Percentiles rank a stretch among this genome's conserved stretches.
Evolutionary conservation across 2,329 filamentous ascomycete species (phyloP).

Genomic region (Fusarium sambucinum): DNA sequence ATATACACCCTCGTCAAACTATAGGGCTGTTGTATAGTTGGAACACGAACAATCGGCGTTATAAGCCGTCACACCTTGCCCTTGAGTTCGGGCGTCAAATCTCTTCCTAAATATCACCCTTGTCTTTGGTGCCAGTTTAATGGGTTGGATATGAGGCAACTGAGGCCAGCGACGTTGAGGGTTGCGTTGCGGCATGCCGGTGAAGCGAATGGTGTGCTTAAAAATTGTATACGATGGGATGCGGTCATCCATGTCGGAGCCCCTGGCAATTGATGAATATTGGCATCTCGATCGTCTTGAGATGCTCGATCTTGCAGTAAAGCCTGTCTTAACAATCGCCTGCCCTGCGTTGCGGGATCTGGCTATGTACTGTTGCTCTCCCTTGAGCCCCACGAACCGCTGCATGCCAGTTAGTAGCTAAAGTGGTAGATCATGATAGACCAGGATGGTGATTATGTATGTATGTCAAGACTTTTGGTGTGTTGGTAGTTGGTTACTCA

Average conservation of each 20-base stretch:
- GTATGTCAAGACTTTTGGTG: neutral
- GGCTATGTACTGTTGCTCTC: slow-evolving; percentile 28
- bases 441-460: slow-evolving; percentile 15
- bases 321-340: slow-evolving; percentile 35
- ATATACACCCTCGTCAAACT: neutral
- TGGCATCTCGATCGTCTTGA: slow-evolving; percentile 34
- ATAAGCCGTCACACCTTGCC: neutral
- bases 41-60: neutral
- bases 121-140: neutral
- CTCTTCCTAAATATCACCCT: neutral
- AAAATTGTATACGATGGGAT: slow-evolving; percentile 14
- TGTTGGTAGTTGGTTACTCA: neutral
- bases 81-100: neutral
- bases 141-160: slow-evolving; percentile 12
- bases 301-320: slow-evolving; percentile 36
- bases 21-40: neutral
- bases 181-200: slow-evolving; percentile 20
- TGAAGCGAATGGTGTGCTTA: slow-evolving; percentile 30
- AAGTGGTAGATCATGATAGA: slow-evolving; percentile 17
- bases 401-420: slow-evolving; percentile 39
- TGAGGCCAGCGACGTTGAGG: slow-evolving; percentile 32
- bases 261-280: slow-evolving; percentile 11
- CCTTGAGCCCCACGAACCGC: slow-evolving; percentile 37
- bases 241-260: slow-evolving; percentile 10
- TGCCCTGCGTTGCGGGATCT: slow-evolving; percentile 38